phyloP scores from a whole-genome alignment of 495 filamentous ascomycete genomes.

The Penicillium lagena region DNA sequence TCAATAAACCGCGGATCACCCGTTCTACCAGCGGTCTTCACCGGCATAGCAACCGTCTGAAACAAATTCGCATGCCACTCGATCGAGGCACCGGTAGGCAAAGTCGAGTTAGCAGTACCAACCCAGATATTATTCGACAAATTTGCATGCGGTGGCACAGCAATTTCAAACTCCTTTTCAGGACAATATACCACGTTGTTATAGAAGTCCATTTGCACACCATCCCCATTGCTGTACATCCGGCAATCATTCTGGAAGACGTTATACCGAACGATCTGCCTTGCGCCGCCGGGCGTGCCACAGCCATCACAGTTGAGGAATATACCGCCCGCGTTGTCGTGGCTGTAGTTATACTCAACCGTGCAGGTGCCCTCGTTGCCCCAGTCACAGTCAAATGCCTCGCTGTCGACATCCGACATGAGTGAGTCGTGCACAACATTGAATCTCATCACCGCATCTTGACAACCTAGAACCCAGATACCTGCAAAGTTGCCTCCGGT shows the following conservation, averaged over 20 bases:
- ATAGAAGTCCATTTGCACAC: constrained; percentile 3
- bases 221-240: constrained; percentile 6
- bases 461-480: constrained; percentile 5
- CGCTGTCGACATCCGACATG: constrained; percentile 8
- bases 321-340: constrained; percentile 5
- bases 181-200: constrained; percentile 8
- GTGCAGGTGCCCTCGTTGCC: constrained; percentile 6
- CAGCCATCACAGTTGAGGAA: constrained; percentile 9
- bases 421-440: constrained; percentile 5
- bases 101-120: constrained; percentile 2
- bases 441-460: constrained; percentile 5
- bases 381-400: constrained; percentile 9
- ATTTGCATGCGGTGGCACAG: constrained; percentile 1
- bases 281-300: constrained; percentile 3
- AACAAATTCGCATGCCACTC: constrained; percentile 3
- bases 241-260: constrained; percentile 7
- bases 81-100: constrained; percentile 1
- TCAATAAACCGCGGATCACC: neutral
- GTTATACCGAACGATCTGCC: constrained; percentile 8
- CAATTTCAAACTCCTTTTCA: constrained; percentile 3
- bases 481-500: constrained; percentile 7
- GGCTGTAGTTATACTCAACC: constrained; percentile 9
- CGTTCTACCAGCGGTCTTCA: neutral
- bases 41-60: neutral
- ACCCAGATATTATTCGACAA: constrained; percentile 8